Evolutionary conservation across 208 protist genomes (phyloP).

Genomic region (Leishmania tropica): DNA sequence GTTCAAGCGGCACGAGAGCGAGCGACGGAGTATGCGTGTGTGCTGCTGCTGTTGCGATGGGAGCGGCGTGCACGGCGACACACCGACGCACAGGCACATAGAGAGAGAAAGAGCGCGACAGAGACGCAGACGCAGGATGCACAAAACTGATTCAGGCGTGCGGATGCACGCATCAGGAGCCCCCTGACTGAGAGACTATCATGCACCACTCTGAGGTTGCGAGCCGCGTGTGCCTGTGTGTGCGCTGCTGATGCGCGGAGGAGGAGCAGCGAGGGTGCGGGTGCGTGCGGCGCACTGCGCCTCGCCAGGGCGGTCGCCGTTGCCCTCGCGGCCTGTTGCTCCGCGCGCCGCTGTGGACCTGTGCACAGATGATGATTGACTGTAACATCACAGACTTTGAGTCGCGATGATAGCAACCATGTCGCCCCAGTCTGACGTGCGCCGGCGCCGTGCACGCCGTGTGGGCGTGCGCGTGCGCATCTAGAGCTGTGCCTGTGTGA

Average conservation of each 20-base stretch:
- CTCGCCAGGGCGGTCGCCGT: neutral
- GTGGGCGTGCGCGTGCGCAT: neutral
- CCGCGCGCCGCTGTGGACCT: neutral
- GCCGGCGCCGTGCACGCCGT: neutral
- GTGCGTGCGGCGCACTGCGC: too few species aligned
- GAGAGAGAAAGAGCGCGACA: neutral
- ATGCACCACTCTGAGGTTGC: conserved; percentile 13
- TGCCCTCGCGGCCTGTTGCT: neutral
- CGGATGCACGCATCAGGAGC: conserved; percentile 8
- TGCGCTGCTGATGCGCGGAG: neutral
- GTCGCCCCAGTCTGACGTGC: conserved; percentile 14
- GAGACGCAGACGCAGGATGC: conserved; percentile 17
- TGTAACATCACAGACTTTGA: conserved; percentile 15
- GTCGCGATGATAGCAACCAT: conserved; percentile 12
- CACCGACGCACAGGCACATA: neutral
- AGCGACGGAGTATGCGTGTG: neutral
- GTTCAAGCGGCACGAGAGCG: conserved; percentile 23
- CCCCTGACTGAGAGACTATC: conserved; percentile 11
- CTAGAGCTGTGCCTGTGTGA: neutral
- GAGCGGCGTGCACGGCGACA: neutral
- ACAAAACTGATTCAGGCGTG: conserved; percentile 24
- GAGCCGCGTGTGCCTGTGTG: conserved; percentile 5
- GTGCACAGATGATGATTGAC: conserved; percentile 13
- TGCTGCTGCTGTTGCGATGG: neutral
- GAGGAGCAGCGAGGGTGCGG: neutral